phyloP scores from a whole-genome alignment of 2,329 filamentous ascomycete species.

The Pseudonectria buxi region DNA sequence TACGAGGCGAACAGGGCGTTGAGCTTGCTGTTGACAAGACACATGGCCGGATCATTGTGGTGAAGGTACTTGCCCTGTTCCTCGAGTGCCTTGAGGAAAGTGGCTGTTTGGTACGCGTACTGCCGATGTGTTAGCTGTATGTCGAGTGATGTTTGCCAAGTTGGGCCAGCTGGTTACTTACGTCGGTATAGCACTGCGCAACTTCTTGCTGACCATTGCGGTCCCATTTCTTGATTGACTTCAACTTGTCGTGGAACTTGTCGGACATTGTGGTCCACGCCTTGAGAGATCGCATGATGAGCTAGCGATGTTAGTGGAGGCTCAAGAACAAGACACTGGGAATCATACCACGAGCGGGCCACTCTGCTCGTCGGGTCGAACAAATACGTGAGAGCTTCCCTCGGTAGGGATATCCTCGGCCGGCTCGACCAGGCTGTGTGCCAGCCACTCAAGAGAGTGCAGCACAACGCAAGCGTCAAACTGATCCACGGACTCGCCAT shows the following conservation, averaged over 20 bases:
- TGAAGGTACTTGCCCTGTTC: constrained; percentile 1
- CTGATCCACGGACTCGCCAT: neutral
- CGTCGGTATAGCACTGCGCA: constrained; percentile 5
- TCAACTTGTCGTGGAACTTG: neutral
- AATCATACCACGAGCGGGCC: constrained; percentile 3
- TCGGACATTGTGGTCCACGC: constrained; percentile 3
- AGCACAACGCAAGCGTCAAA: constrained; percentile 3
- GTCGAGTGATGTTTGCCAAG: neutral
- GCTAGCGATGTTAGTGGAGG: constrained; percentile 1
- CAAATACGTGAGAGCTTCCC: constrained; percentile 1
- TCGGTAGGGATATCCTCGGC: constrained; percentile 1
- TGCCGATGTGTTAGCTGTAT: neutral
- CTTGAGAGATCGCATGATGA: constrained; percentile 2
- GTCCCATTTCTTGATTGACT: constrained; percentile 1
- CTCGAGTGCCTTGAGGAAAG: constrained; percentile 2
- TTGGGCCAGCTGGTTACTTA: neutral
- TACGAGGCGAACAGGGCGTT: constrained; percentile 2
- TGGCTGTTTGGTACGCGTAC: constrained; percentile 2
- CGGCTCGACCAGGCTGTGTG: constrained; percentile 2
- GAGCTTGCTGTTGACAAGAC: constrained; percentile 5
- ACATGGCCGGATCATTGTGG: neutral
- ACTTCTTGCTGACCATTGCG: constrained; percentile 1
- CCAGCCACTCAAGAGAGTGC: constrained; percentile 3
- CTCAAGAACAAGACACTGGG: neutral
- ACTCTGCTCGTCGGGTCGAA: constrained; percentile 1